Base-by-base conservation (phyloP, 2,329 filamentous ascomycete species). In the Thelonectria rubi region DNA sequence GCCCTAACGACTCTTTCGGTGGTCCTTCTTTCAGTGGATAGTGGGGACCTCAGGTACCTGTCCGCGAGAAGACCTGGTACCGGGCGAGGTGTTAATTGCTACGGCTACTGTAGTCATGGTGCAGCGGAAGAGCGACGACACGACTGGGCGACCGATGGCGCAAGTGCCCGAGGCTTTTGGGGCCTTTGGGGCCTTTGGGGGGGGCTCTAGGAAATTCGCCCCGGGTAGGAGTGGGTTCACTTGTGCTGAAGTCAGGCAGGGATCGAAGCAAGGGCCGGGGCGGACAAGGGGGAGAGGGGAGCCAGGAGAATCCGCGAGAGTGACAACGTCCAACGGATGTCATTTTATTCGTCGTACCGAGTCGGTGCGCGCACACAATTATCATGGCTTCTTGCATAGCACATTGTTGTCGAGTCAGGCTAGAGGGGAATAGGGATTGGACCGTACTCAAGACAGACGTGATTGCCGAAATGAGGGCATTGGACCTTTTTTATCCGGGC, bases 211-310 rank as follows among this genome's bases (percentile, higher is more conserved):
- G 40, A 55, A 48, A 42, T 60, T 53, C 58, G 58, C 58, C 52
- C 58, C 52, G 58, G 52, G 52, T 47, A 56, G 58, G 55, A 55
- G 58, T 56, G 52, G 58, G 54, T 40, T 50, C 37, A 48, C 54
- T 47, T 57, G 45, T 37, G 52, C 45, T 60, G 52, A 40, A 39
- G 52, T 40, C 46, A 50, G 34, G 54, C 54, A 52, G 58, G 40
- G 55, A 30, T 30, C 8, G 26, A 30, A 30, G 43, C 42, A 55
- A 24, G 39, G 58, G 39, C 43, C 20, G 39, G 53, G 42, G 50
- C 30, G 18, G 42, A 43, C 58, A 60, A 40, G 58, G 58, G 58
- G 48, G 39, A 51, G 42, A 42, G 46, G 52, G 30, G 20, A 32
- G 58, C 26, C 34, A 37, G 34, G 34, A 37, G 34, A 37, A 11